Percentiles rank a stretch among this genome's conserved stretches.
phyloP scores from a whole-genome alignment of 352 stramenopile species.

The Nothophytophthora sp. region DNA sequence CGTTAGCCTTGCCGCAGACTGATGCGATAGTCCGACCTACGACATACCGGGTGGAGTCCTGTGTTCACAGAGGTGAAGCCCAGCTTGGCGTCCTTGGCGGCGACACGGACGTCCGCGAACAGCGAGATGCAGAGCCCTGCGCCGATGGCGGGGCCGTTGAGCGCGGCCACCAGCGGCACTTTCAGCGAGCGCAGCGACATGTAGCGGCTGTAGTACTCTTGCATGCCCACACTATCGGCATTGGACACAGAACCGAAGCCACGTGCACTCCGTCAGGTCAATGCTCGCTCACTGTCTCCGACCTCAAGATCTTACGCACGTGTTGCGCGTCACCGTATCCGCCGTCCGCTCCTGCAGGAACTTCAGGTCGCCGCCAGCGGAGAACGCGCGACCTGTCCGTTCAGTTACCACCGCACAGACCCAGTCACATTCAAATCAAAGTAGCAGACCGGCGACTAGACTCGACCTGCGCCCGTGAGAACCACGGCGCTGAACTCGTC shows the following conservation, averaged over 20 bases:
- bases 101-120: constrained; percentile 82
- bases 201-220: constrained; percentile 84
- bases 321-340: constrained; percentile 81
- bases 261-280: neutral
- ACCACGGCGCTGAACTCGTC: constrained; percentile 73
- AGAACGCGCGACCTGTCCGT: constrained; percentile 70
- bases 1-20: too few species aligned
- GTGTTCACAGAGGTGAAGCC: constrained; percentile 89
- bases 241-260: neutral
- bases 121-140: constrained; percentile 82
- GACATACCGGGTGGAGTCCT: constrained; percentile 68
- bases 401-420: neutral
- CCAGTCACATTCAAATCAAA: neutral
- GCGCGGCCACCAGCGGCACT: constrained; percentile 81
- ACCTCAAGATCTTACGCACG: constrained; percentile 19
- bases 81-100: constrained; percentile 66
- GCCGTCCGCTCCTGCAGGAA: constrained; percentile 65
- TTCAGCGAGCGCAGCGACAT: constrained; percentile 75
- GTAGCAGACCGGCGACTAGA: neutral
- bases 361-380: constrained; percentile 81
- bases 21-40: neutral
- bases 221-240: constrained; percentile 64
- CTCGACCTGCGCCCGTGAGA: constrained; percentile 64
- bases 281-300: neutral
- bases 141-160: constrained; percentile 86